Evolutionary conservation across 352 stramenopile species (phyloP).

Genomic region (Phytophthora rubi): DNA sequence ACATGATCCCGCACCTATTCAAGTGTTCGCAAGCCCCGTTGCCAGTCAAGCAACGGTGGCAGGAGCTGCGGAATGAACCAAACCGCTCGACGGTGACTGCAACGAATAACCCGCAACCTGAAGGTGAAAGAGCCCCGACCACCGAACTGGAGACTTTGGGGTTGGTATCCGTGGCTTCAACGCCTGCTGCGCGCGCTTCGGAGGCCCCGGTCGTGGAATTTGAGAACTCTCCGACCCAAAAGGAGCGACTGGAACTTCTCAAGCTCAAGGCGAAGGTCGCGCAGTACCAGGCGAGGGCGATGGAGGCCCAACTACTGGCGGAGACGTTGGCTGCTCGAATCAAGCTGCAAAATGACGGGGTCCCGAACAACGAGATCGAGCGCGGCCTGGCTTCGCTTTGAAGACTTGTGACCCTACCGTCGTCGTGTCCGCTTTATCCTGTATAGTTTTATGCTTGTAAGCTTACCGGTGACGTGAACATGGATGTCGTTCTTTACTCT

Average conservation of each 20-base stretch:
- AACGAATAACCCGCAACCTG: not conserved
- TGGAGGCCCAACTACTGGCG: not conserved
- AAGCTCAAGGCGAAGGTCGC: not conserved
- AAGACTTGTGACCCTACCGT: not conserved
- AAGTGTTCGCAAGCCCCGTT: not conserved
- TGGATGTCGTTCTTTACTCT: conserved; percentile 14
- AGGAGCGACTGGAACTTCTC: not conserved
- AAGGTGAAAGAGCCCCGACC: not conserved
- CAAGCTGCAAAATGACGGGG: not conserved
- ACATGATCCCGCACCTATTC: not conserved
- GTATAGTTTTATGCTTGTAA: not conserved
- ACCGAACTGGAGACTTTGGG: not conserved
- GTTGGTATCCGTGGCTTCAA: not conserved
- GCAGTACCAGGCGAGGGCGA: not conserved
- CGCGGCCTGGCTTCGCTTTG: not conserved
- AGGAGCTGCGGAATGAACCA: not conserved
- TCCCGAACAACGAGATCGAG: not conserved
- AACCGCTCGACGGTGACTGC: not conserved
- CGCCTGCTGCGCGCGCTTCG: not conserved
- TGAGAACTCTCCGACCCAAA: not conserved
- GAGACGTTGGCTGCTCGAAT: not conserved
- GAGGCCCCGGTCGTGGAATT: not conserved
- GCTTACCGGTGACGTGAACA: not conserved
- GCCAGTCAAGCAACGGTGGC: not conserved
- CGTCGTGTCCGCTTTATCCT: not conserved